Evolutionary conservation across 208 protist species (phyloP).

Genomic region (Paratrypanosoma confusum): DNA sequence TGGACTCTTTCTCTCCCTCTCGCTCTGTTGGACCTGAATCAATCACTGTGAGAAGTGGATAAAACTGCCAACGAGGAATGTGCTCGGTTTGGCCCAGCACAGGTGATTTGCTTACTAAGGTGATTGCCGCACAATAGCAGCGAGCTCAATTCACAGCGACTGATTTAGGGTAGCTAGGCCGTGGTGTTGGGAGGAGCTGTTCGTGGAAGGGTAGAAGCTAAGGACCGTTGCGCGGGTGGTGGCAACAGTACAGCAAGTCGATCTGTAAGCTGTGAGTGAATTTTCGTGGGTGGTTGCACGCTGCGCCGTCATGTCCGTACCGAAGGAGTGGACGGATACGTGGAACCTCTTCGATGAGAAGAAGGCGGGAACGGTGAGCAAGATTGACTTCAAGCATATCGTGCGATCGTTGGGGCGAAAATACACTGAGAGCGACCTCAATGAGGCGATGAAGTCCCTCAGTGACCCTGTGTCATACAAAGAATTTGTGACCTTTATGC

Average conservation of each 20-base stretch:
- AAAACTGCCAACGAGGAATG: no score
- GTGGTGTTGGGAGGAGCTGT: no score
- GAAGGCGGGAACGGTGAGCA: slow-evolving; percentile 45
- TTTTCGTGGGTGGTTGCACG: neutral
- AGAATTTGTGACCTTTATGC: slow-evolving; percentile 72
- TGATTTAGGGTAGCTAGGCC: no score
- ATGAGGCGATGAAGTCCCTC: slow-evolving; percentile 45
- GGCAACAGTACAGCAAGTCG: neutral
- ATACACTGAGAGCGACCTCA: slow-evolving; percentile 85
- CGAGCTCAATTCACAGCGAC: no score
- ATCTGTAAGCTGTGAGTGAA: slow-evolving; percentile 2
- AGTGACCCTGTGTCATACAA: slow-evolving; percentile 53
- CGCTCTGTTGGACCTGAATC: no score
- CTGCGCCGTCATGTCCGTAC: slow-evolving; percentile 10
- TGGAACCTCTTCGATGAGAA: slow-evolving; percentile 86
- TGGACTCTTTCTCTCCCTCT: no score
- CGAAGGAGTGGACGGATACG: slow-evolving; percentile 75
- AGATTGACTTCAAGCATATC: slow-evolving; percentile 81
- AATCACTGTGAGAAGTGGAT: no score
- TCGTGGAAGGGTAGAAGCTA: no score
- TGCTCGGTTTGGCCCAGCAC: no score
- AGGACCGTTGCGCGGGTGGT: no score
- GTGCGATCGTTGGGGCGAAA: slow-evolving; percentile 75
- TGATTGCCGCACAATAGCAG: no score
- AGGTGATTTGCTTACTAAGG: no score